Percentiles rank a stretch among this genome's conserved stretches.
phyloP scores from a whole-genome alignment of 2,329 filamentous ascomycete species.

The Stemphylium lycopersici region DNA sequence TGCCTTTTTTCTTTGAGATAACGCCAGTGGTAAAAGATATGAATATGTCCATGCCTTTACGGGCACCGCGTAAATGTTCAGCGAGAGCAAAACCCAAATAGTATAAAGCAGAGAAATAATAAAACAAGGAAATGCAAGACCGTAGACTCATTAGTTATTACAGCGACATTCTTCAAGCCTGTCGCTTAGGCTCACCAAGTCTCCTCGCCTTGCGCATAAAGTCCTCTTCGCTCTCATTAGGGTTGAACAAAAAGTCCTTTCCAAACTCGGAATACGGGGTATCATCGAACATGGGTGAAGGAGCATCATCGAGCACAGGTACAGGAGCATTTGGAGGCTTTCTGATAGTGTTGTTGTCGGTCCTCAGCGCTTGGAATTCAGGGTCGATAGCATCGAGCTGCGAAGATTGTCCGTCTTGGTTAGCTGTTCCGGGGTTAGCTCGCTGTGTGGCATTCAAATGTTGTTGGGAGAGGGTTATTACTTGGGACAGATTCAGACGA shows the following conservation, averaged over 20 bases:
- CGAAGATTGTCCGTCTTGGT: not conserved
- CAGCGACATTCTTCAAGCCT: not conserved
- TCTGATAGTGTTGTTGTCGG: not conserved
- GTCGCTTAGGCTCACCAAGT: not conserved
- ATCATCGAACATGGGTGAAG: no score
- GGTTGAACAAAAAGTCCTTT: slow-evolving; percentile 1
- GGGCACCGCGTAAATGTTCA: no score
- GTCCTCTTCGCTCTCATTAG: not conserved
- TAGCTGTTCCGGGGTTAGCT: not conserved
- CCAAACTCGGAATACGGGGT: not conserved
- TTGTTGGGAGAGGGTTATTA: not conserved
- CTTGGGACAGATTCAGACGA: slow-evolving; percentile 9
- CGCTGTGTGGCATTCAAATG: not conserved
- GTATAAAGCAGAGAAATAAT: no score
- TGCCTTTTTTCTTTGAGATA: no score
- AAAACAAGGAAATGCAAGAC: not conserved
- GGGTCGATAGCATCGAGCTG: slow-evolving; percentile 2
- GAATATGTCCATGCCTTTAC: no score
- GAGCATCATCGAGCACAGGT: no score
- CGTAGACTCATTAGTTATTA: not conserved
- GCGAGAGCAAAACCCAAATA: no score
- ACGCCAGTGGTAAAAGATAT: no score
- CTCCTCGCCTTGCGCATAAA: slow-evolving; percentile 3
- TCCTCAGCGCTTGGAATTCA: not conserved
- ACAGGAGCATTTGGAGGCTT: not conserved